Evolutionary conservation across 2,329 filamentous ascomycete genomes (phyloP), one percentile per base, ranked within the genome.

Genomic region (Claviceps pusilla): DNA sequence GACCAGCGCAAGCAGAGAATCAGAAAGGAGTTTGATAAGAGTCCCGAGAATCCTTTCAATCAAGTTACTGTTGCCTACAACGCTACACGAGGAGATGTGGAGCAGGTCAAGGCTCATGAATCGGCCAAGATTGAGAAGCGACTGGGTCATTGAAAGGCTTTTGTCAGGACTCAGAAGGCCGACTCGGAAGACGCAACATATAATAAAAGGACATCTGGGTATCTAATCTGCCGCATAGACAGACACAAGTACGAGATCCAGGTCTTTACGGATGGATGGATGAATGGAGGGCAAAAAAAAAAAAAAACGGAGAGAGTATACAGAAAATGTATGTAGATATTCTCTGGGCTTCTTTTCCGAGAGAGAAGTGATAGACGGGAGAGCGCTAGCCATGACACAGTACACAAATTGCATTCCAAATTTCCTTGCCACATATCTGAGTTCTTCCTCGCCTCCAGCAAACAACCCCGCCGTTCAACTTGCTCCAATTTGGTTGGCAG

Each of bases 31-130:
- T 98, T 97, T 68, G 86, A 95, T 70, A 94, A 89, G 76, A 87
- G 86, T 64, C 84, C 87, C 1, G 91, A 97, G 63, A 98, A 98
- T 69, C 93, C 93, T 14, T 93, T 95, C 73, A 95, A 95, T 72
- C 88, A 95, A 72, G 83, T 84, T 16, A 80, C 75, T 52, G 87
- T 82, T 2, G 69, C 75, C 3, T 94, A 89, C 71, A 87, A 98
- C 69, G 80, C 87, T 53, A 79, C 77, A 28, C 85, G 80, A 69
- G 87, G 89, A 4, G 91, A 98, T 63, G 63, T 95, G 48, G 75
- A 75, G 50, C 76, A 79, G 50, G 71, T 90, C 56, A 79, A 75
- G 65, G 73, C 81, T 46, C 69, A 76, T 54, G 87, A 95, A 73
- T 83, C 76, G 71, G 66, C 69, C 60, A 89, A 86, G 77, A 83